Conservation (phyloP, 495 filamentous ascomycete species). For the Penicillium lagena region DNA sequence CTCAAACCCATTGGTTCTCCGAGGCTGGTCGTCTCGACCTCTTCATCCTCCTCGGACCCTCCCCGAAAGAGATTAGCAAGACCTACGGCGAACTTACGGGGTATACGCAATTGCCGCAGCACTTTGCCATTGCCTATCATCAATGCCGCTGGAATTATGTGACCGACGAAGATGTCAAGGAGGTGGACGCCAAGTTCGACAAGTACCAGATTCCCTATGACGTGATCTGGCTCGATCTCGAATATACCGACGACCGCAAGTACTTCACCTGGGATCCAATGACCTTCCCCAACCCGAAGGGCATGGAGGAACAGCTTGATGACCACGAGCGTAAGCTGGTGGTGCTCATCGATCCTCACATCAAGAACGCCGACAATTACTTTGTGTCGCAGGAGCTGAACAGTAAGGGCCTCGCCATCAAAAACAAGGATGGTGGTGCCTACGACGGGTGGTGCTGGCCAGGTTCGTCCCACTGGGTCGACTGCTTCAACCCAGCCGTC, state of each 20-base stretch:
- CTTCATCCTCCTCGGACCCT: conserved; percentile 89
- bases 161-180: conserved; percentile 91
- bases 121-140: conserved; percentile 89
- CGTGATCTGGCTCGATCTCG: conserved; percentile 97
- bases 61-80: conserved; percentile 69
- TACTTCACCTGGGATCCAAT: conserved; percentile 96
- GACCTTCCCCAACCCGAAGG: conserved; percentile 76
- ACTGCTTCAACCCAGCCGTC: conserved; percentile 85
- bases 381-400: conserved; percentile 71
- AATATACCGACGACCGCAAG: conserved; percentile 92
- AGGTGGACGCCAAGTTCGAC: conserved; percentile 94
- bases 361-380: conserved; percentile 84
- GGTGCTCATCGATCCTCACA: conserved; percentile 92
- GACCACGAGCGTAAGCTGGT: conserved; percentile 84
- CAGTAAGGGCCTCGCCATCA: conserved; percentile 71
- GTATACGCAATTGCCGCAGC: conserved; percentile 82
- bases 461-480: conserved; percentile 91
- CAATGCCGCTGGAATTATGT: conserved; percentile 99
- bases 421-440: conserved; percentile 81
- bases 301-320: conserved; percentile 82
- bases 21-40: conserved; percentile 85
- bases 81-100: conserved; percentile 90
- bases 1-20: conserved; percentile 94
- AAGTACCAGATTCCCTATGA: conserved; percentile 93
- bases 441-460: conserved; percentile 99